Base-by-base conservation (phyloP, 2,329 filamentous ascomycete genomes). In the Trichophyton schoenleinii region DNA sequence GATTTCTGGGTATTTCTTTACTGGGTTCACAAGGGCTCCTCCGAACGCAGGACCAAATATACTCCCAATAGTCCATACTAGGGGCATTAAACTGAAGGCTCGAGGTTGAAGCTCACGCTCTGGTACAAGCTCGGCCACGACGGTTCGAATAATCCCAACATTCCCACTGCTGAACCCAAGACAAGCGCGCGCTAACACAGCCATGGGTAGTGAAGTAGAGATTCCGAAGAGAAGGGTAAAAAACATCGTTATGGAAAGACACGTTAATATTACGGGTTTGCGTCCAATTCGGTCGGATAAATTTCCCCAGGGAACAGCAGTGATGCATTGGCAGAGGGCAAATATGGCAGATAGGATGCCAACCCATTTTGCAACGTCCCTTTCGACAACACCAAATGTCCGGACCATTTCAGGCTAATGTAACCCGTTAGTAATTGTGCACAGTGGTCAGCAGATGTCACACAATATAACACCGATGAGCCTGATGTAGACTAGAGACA, bases 41-140 rank as follows among this genome's bases (percentile, higher is more conserved):
- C 92, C 92, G 68, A 97, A 87, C 3, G 85, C 86, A 0, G 92
- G 92, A 0, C 92, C 92, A 66, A 96, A 88, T 42, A 96, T 89
- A 41, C 85, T 88, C 0, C 92, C 92, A 59, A 96, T 78, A 9
- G 86, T 91, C 87, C 90, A 97, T 1, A 87, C 88, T 15, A 97
- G 76, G 3, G 92, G 92, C 91, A 97, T 96, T 53, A 97, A 80
- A 65, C 87, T 91, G 73, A 97, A 97, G 0, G 94, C 94, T 59
- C 85, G 80, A 0, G 92, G 91, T 70, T 96, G 92, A 5, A 96
- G 79, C 69, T 91, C 87, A 71, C 83, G 90, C 72, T 94, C 85
- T 0, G 90, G 88, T 1, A 96, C 91, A 81, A 96, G 85, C 73
- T 96, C 92, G 0, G 92, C 92, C 1, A 96, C 91, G 77, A 94